Percentiles rank a stretch among this genome's conserved stretches.
Evolutionary conservation across 352 stramenopile genomes (phyloP).

Genomic region (Phytophthora pseudosyringae): DNA sequence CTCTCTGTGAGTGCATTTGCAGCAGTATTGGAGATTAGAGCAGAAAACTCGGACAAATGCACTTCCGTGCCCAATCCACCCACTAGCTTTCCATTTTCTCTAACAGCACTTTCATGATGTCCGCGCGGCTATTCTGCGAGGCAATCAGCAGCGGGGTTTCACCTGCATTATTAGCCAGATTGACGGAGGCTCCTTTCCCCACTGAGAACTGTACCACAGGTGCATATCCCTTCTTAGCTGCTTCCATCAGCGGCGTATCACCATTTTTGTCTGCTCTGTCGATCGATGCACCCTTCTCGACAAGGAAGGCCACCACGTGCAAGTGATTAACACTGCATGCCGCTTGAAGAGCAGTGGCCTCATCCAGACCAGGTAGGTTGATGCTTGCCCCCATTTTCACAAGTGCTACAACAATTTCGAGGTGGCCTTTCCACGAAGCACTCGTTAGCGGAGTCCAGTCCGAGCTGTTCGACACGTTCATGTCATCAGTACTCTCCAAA

Average conservation of each 20-base stretch:
- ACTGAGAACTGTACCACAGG: conserved; percentile 7
- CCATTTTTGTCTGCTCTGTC: conserved; percentile 5
- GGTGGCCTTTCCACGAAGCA: conserved; percentile 1
- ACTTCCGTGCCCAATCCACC: too few relatives aligned
- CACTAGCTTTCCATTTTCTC: too few relatives aligned
- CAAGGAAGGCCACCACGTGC: conserved; percentile 2
- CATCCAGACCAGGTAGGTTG: conserved; percentile 3
- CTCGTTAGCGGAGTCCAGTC: conserved; percentile 22
- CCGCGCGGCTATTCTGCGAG: too few relatives aligned
- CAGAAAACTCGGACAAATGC: too few relatives aligned
- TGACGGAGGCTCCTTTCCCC: conserved; percentile 1
- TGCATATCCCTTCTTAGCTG: not conserved
- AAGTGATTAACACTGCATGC: not conserved
- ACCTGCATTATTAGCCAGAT: not conserved
- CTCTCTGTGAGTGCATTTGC: too few relatives aligned
- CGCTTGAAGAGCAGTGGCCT: not conserved
- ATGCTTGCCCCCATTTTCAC: conserved; percentile 3
- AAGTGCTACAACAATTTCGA: conserved; percentile 9
- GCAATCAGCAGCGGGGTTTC: not conserved
- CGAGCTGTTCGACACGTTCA: conserved; percentile 12
- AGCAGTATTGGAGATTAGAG: too few relatives aligned
- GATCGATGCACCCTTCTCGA: conserved; percentile 12
- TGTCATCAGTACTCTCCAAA: conserved; percentile 19
- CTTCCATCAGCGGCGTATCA: conserved; percentile 7
- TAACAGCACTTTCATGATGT: too few relatives aligned